Percentiles rank a stretch among this genome's conserved stretches.
Evolutionary conservation across 2,329 filamentous ascomycete genomes (phyloP).

Genomic region (Exophiala dermatitidis): DNA sequence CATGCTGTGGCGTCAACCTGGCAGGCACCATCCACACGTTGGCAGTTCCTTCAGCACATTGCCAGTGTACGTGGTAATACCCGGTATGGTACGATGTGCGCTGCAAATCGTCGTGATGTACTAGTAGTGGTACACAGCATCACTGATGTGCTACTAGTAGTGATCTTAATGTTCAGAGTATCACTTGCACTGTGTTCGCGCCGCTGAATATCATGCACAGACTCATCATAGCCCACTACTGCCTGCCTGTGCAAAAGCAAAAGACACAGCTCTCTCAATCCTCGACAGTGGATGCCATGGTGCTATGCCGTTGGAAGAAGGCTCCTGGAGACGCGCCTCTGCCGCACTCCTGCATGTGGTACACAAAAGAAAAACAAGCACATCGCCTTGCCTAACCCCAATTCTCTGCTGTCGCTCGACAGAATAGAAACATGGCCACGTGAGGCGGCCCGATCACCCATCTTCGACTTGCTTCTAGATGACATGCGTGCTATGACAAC

Average conservation of each 20-base stretch:
- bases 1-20: not conserved
- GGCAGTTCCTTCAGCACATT: too few species aligned
- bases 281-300: not conserved
- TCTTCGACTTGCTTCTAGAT: constrained; percentile 14
- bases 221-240: too few species aligned
- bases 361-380: not conserved
- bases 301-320: not conserved
- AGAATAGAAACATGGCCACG: constrained; percentile 9
- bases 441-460: not conserved
- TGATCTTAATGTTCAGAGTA: too few species aligned
- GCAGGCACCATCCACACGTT: not conserved
- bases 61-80: not conserved
- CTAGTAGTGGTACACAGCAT: too few species aligned
- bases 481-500: constrained; percentile 13
- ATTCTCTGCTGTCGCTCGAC: constrained; percentile 8
- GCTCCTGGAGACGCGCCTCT: not conserved
- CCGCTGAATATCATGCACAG: too few species aligned
- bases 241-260: too few species aligned
- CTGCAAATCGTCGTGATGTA: too few species aligned
- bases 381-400: constrained; percentile 1
- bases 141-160: too few species aligned
- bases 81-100: too few species aligned
- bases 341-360: constrained; percentile 1
- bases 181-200: too few species aligned
- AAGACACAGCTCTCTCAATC: too few species aligned